These are phyloP conservation scores for Microstegium vimineum DNA, from an alignment of 176 grass and related monocot genomes.

Conservation along the genomic window DNA sequence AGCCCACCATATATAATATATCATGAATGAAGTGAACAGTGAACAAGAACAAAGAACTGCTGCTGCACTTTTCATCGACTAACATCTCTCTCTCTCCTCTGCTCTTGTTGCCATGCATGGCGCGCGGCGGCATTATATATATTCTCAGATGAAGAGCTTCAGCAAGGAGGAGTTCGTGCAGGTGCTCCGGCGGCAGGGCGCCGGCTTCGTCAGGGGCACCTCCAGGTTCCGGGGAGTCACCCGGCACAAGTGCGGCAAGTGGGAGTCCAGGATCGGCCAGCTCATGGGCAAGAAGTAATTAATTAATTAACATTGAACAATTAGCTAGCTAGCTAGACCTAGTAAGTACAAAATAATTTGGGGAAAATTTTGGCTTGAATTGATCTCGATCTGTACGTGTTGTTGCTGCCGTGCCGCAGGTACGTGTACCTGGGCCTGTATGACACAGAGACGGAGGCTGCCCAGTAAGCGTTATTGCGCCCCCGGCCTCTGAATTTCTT, in stretches of 20 bases:
- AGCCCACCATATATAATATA: no score
- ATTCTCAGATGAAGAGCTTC: constrained; percentile 51
- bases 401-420: constrained; percentile 33
- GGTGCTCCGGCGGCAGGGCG: constrained; percentile 61
- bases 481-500: not conserved
- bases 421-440: constrained; percentile 76
- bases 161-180: constrained; percentile 76
- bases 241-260: constrained; percentile 75
- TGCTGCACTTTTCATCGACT: not conserved
- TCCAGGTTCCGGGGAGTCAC: constrained; percentile 66
- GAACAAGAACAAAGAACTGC: not conserved
- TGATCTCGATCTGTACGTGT: not conserved
- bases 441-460: constrained; percentile 70
- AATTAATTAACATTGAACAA: not conserved
- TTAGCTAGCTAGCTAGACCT: no score
- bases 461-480: constrained; percentile 32
- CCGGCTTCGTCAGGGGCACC: constrained; percentile 54
- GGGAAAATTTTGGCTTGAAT: not conserved
- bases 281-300: constrained; percentile 75
- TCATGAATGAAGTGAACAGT: not conserved
- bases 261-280: constrained; percentile 67
- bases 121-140: not conserved
- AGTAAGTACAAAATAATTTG: not conserved
- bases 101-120: not conserved
- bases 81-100: not conserved